These are phyloP conservation scores for Corymbia citriodora DNA, from an alignment of 441 rosid species.

Conservation along the genomic window DNA sequence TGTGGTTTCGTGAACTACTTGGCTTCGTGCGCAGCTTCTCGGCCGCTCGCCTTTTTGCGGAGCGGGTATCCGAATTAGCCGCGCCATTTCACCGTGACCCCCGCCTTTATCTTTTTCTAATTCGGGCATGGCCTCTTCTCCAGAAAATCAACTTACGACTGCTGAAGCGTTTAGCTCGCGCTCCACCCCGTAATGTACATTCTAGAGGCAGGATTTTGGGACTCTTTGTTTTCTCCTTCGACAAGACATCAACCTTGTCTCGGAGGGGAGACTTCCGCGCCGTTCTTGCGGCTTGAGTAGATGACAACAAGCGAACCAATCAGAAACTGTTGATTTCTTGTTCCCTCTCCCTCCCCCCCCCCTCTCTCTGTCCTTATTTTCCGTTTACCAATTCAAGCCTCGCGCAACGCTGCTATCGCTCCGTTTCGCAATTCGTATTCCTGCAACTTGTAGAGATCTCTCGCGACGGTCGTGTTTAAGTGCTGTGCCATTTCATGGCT, in stretches of 20 bases:
- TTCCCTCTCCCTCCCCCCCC: fast-evolving
- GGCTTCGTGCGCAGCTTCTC: neutral
- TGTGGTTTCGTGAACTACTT: neutral
- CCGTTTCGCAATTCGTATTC: neutral
- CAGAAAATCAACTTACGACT: neutral
- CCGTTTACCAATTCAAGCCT: neutral
- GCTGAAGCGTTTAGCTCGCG: neutral
- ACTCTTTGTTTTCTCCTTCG: neutral
- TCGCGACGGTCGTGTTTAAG: neutral
- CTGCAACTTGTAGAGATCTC: neutral
- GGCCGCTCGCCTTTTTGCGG: neutral
- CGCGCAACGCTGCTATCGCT: neutral
- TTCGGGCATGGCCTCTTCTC: neutral
- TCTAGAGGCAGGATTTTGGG: neutral
- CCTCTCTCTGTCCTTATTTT: neutral
- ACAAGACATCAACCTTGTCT: neutral
- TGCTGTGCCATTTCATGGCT: neutral
- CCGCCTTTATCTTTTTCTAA: neutral
- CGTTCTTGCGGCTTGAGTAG: neutral
- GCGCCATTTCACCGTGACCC: neutral
- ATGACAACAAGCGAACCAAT: neutral
- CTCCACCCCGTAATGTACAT: neutral
- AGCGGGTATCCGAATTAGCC: neutral
- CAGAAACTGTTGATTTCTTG: neutral
- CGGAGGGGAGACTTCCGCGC: neutral